Evolutionary conservation across 169 alveolate genomes (phyloP).

Genomic region (Cardiosporidium cionae): DNA sequence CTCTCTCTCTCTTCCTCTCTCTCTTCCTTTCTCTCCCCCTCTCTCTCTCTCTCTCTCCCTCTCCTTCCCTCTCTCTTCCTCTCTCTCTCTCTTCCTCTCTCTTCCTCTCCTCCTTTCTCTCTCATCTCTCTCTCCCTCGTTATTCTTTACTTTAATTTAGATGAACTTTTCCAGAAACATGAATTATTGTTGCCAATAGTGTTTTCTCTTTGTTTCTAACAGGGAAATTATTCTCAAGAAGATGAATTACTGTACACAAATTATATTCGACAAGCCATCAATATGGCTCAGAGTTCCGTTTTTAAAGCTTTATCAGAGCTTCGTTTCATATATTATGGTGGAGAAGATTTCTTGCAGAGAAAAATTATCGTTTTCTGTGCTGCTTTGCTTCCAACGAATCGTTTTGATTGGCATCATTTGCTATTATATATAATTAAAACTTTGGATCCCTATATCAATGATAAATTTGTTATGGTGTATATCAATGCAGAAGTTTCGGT

Average conservation of each 20-base stretch:
- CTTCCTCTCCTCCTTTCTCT: too few relatives aligned
- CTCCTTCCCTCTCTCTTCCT: too few relatives aligned
- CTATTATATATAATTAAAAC: conserved; percentile 7
- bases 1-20: too few relatives aligned
- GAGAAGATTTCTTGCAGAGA: conserved; percentile 1
- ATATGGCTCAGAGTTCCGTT: conserved; percentile 4
- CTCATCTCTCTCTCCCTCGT: too few relatives aligned
- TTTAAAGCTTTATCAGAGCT: not conserved
- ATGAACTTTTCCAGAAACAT: too few relatives aligned
- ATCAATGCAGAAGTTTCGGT: conserved; percentile 4
- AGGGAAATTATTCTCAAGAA: too few relatives aligned
- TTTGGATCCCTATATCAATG: conserved; percentile 12
- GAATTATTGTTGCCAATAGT: too few relatives aligned
- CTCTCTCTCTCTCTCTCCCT: too few relatives aligned
- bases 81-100: too few relatives aligned
- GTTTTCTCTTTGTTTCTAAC: too few relatives aligned
- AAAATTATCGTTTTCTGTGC: conserved; percentile 9
- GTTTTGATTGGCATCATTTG: not conserved
- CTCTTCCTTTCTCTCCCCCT: too few relatives aligned
- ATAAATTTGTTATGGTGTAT: conserved; percentile 11
- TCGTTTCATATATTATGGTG: conserved; percentile 1
- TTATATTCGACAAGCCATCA: conserved; percentile 9
- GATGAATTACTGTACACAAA: conserved; percentile 5
- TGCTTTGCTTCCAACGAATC: conserved; percentile 8
- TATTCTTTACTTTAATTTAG: too few relatives aligned